Evolutionary conservation across 208 protist genomes (phyloP).

Genomic region (Acanthamoeba royreba): DNA sequence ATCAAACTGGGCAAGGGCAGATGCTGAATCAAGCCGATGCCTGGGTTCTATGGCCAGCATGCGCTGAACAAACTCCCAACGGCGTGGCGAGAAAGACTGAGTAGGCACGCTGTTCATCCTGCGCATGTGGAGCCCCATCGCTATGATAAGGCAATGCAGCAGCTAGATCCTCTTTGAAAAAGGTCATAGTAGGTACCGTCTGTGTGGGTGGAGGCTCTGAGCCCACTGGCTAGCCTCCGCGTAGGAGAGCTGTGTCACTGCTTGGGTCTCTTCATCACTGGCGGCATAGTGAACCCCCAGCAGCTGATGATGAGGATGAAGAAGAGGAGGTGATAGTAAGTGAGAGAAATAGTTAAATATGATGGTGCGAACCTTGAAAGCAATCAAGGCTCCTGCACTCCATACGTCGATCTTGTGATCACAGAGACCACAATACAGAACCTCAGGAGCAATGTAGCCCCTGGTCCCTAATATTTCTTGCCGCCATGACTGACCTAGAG

Average conservation of each 20-base stretch:
- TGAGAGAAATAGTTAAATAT: too few relatives aligned
- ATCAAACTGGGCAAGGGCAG: not conserved
- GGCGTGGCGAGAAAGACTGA: not conserved
- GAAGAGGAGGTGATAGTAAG: not conserved
- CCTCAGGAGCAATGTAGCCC: not conserved
- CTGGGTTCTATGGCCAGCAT: not conserved
- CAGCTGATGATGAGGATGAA: not conserved
- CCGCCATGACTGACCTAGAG: too few relatives aligned
- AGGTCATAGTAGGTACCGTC: too few relatives aligned
- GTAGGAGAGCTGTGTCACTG: too few relatives aligned
- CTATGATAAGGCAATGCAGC: too few relatives aligned
- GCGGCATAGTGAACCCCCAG: too few relatives aligned
- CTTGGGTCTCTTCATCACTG: too few relatives aligned
- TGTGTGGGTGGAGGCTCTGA: too few relatives aligned
- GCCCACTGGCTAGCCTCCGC: too few relatives aligned
- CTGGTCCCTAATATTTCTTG: not conserved
- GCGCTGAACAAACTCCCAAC: not conserved
- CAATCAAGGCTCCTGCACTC: not conserved
- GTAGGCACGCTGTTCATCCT: not conserved
- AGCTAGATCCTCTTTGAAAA: too few relatives aligned
- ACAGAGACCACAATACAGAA: not conserved
- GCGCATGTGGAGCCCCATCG: too few relatives aligned
- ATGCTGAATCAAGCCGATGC: not conserved
- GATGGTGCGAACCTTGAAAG: not conserved
- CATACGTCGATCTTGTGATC: not conserved